Evolutionary conservation across 2,329 filamentous ascomycete genomes (phyloP).

Genomic region (Apiospora kogelbergensis): DNA sequence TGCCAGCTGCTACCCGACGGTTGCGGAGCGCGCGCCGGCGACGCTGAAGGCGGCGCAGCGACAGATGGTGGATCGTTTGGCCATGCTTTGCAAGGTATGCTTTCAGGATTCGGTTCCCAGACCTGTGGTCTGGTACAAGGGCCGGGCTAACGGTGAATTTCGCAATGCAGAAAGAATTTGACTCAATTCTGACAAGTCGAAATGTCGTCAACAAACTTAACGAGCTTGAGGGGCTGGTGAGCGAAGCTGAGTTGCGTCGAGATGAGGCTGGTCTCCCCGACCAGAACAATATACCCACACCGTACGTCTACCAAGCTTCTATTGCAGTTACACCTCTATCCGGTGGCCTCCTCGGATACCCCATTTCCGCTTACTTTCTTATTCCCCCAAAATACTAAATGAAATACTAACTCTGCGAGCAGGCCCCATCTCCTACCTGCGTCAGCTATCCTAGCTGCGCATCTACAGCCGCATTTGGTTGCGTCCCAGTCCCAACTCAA

Average conservation of each 20-base stretch:
- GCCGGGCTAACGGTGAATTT: background rate
- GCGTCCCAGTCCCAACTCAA: slow-evolving; percentile 57
- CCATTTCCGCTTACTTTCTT: background rate
- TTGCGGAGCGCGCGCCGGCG: slow-evolving; percentile 50
- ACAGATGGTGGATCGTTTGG: slow-evolving; percentile 57
- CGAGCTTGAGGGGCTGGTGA: slow-evolving; percentile 56
- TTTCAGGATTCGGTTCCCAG: slow-evolving; percentile 9
- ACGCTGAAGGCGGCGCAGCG: slow-evolving; percentile 55
- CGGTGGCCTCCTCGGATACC: background rate
- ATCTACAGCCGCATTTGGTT: slow-evolving; percentile 52
- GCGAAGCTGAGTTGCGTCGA: slow-evolving; percentile 45
- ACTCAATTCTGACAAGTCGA: slow-evolving; percentile 49
- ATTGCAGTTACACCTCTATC: background rate
- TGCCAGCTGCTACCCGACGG: slow-evolving; percentile 60
- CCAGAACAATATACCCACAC: slow-evolving; percentile 36
- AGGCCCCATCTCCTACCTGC: slow-evolving; percentile 58
- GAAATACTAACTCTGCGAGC: background rate
- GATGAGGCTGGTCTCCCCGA: slow-evolving; percentile 27
- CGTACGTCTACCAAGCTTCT: slow-evolving; percentile 37
- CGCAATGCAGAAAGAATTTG: slow-evolving; percentile 51
- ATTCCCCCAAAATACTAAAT: background rate
- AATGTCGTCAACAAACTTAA: slow-evolving; percentile 59
- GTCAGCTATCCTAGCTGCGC: slow-evolving; percentile 50
- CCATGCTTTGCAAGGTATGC: slow-evolving; percentile 50
- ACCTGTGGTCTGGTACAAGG: background rate